phyloP scores from a whole-genome alignment of 768 basidiomycete genomes.

The Leccinum subtestaceum region DNA sequence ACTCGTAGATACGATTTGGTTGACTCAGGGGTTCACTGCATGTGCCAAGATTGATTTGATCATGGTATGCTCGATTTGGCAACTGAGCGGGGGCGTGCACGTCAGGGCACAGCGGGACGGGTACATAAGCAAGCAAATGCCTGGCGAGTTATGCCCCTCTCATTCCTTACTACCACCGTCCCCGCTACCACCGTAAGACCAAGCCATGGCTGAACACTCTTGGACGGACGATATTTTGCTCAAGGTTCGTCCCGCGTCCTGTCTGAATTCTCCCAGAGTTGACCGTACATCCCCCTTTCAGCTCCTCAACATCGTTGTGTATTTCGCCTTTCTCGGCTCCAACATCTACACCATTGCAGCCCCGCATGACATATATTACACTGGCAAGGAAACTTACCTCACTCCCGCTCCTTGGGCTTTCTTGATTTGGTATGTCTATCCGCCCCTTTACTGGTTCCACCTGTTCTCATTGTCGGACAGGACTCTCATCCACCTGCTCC shows the following conservation, averaged over 20 bases:
- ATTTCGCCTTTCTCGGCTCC: conserved; percentile 83
- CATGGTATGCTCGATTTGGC: conserved; percentile 6
- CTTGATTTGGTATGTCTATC: conserved; percentile 68
- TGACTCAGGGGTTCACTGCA: background rate
- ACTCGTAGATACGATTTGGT: background rate
- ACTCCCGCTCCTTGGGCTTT: conserved; percentile 95
- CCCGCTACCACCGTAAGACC: background rate
- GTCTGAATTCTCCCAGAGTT: background rate
- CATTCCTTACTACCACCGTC: conserved; percentile 11
- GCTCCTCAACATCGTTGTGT: conserved; percentile 80
- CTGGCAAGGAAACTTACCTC: conserved; percentile 84
- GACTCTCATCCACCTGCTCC: conserved; percentile 86
- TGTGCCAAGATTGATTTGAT: background rate
- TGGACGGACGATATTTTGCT: conserved; percentile 82
- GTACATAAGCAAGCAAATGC: conserved; percentile 32
- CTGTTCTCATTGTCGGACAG: conserved; percentile 35
- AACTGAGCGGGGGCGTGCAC: conserved; percentile 15
- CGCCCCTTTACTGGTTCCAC: background rate
- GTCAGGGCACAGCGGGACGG: conserved; percentile 16
- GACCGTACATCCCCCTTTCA: conserved; percentile 19
- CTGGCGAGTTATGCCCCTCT: conserved; percentile 15
- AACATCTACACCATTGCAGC: conserved; percentile 85
- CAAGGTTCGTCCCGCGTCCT: conserved; percentile 49
- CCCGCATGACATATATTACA: conserved; percentile 67
- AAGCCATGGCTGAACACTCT: conserved; percentile 46